Evolutionary conservation across 2,329 filamentous ascomycete genomes (phyloP), one percentile per base, ranked within the genome.

Genomic region (Trichoderma oligosporum): DNA sequence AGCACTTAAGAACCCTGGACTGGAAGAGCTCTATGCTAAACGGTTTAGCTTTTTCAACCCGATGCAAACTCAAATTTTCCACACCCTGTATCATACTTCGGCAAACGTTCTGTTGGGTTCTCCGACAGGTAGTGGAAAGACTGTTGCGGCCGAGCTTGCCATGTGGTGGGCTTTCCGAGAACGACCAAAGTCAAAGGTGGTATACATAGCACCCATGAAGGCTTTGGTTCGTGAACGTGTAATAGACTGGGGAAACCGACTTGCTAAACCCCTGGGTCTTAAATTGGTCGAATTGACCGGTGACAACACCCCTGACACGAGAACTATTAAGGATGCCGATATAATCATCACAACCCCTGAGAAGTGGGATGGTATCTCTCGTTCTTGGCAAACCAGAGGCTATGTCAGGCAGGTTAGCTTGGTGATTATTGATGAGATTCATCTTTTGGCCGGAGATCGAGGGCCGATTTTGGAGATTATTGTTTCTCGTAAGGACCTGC

Each of bases 131-230:
- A 96, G 91, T 78, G 94, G 94, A 58, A 99, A 99, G 78, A 99
- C 95, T 0, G 89, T 99, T 38, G 94, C 95, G 16, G 91, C 89
- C 47, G 94, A 99, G 70, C 76, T 99, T 60, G 92, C 95, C 24
- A 97, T 99, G 93, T 99, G 95, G 95, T 97, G 92, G 91, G 93
- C 94, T 2, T 97, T 99, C 74, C 85, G 92, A 12, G 92, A 97
- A 69, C 87, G 88, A 49, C 94, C 94, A 1, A 91, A 92, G 3
- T 96, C 91, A 3, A 99, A 99, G 74, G 92, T 99, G 2, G 94
- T 99, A 11, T 99, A 99, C 71, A 97, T 99, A 68, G 94, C 94
- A 2, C 95, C 95, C 0, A 99, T 99, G 95, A 99, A 99, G 73
- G 95, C 95, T 0, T 84, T 99, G 29, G 94, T 99, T 18, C 89